These are phyloP conservation scores for Coffea humblotiana DNA, from an alignment of 305 asterid genomes.

Conservation along the genomic window DNA sequence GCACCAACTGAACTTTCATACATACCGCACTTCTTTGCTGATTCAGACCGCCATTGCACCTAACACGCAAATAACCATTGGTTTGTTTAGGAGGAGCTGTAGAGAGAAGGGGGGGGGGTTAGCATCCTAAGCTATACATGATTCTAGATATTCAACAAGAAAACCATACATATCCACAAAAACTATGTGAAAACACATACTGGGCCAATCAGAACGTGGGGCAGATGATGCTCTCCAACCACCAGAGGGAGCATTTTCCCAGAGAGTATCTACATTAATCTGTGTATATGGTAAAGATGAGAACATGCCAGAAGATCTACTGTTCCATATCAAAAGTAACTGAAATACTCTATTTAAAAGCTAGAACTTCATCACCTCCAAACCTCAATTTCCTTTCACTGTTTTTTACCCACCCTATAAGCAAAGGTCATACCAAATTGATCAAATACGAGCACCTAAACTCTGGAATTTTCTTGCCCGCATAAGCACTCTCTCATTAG, in stretches of 20 bases:
- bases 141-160: not conserved
- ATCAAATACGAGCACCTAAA: no score
- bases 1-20: not conserved
- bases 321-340: not conserved
- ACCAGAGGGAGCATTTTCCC: slow-evolving; percentile 77
- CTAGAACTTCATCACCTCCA: no score
- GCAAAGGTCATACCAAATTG: no score
- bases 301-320: slow-evolving; percentile 6
- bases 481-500: no score
- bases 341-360: not conserved
- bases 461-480: no score
- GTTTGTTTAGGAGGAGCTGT: slow-evolving; percentile 81
- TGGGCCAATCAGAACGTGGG: slow-evolving; percentile 91
- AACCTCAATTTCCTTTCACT: no score
- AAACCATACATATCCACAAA: not conserved
- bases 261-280: slow-evolving; percentile 72
- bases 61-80: slow-evolving; percentile 92
- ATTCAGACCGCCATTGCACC: slow-evolving; percentile 97
- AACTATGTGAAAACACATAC: slow-evolving; percentile 43
- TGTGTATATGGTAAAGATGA: slow-evolving; percentile 31
- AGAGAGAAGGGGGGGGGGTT: slow-evolving; percentile 3
- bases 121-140: slow-evolving; percentile 2
- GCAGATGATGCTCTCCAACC: slow-evolving; percentile 98
- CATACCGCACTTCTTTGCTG: slow-evolving; percentile 94
- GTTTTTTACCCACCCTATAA: no score